phyloP scores from a whole-genome alignment of 768 basidiomycete species.

The Suillus subalutaceus region DNA sequence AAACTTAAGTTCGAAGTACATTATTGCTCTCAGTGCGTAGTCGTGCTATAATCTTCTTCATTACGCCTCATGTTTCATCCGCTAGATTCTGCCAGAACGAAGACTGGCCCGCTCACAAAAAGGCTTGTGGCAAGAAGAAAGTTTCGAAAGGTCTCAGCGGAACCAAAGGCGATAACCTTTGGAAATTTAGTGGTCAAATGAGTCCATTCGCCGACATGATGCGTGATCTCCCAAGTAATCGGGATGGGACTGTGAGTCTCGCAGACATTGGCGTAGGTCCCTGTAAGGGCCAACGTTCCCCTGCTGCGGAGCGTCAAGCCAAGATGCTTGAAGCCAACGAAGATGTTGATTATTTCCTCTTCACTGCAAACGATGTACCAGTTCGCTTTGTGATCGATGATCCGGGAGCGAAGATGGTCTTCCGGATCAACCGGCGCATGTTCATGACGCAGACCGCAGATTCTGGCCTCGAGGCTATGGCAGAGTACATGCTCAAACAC shows the following conservation, averaged over 20 bases:
- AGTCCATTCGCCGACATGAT: conserved; percentile 9
- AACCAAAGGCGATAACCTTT: conserved; percentile 19
- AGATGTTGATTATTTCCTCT: conserved; percentile 24
- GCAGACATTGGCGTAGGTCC: conserved; percentile 14
- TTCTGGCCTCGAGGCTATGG: conserved; percentile 13
- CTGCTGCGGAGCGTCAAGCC: conserved; percentile 23
- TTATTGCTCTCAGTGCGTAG: conserved; percentile 22
- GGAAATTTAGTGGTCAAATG: conserved; percentile 5
- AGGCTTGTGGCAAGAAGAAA: conserved; percentile 22
- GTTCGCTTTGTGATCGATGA: conserved; percentile 19
- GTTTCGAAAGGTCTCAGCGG: conserved; percentile 23
- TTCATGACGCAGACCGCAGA: conserved; percentile 11
- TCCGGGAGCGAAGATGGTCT: conserved; percentile 13
- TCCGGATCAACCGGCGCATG: conserved; percentile 18
- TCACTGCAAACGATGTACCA: conserved; percentile 18
- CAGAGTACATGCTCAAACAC: conserved; percentile 22
- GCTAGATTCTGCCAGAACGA: conserved; percentile 20
- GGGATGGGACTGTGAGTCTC: conserved; percentile 4
- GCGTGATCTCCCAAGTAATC: neutral
- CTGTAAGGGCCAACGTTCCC: conserved; percentile 13
- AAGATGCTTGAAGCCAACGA: conserved; percentile 21
- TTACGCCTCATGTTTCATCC: neutral
- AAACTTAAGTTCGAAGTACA: conserved; percentile 19
- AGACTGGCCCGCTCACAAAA: conserved; percentile 22
- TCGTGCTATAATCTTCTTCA: neutral